A percentile compares a stretch with the other conserved stretches of the same genome.
Conservation (phyloP, 2,329 filamentous ascomycete genomes). For the Tolypocladium ovalisporum region DNA sequence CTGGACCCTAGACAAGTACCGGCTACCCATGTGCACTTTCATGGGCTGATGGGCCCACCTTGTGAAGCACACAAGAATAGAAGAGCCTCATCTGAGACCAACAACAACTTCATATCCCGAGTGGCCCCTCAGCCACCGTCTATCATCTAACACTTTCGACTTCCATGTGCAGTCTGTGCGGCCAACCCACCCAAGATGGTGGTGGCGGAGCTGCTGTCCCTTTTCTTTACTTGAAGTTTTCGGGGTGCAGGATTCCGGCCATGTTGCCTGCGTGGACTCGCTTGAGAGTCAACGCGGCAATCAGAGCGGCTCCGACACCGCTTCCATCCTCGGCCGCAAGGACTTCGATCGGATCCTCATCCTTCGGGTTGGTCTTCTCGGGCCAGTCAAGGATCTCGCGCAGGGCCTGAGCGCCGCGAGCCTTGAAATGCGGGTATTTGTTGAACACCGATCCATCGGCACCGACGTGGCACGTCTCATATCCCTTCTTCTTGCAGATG, state of each 20-base stretch:
- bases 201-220: background rate
- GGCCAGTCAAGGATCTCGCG: constrained; percentile 95
- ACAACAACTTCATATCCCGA: background rate
- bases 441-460: constrained; percentile 97
- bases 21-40: constrained; percentile 63
- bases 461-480: constrained; percentile 81
- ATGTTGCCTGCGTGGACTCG: constrained; percentile 51
- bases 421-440: constrained; percentile 98
- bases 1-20: constrained; percentile 76
- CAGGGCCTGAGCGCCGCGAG: constrained; percentile 76
- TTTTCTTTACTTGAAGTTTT: constrained; percentile 41
- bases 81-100: background rate
- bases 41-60: constrained; percentile 43
- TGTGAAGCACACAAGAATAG: background rate
- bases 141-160: constrained; percentile 12
- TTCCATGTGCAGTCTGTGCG: constrained; percentile 8
- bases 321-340: constrained; percentile 88
- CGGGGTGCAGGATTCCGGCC: constrained; percentile 53
- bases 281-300: constrained; percentile 64
- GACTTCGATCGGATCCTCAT: constrained; percentile 80
- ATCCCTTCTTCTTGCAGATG: constrained; percentile 93
- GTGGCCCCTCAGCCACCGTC: constrained; percentile 3
- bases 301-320: constrained; percentile 92
- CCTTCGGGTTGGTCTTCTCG: constrained; percentile 52
- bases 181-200: background rate